Evolutionary conservation across 306 rosid genomes (phyloP), one percentile per base, ranked within the genome.

Genomic region (Parietaria judaica): DNA sequence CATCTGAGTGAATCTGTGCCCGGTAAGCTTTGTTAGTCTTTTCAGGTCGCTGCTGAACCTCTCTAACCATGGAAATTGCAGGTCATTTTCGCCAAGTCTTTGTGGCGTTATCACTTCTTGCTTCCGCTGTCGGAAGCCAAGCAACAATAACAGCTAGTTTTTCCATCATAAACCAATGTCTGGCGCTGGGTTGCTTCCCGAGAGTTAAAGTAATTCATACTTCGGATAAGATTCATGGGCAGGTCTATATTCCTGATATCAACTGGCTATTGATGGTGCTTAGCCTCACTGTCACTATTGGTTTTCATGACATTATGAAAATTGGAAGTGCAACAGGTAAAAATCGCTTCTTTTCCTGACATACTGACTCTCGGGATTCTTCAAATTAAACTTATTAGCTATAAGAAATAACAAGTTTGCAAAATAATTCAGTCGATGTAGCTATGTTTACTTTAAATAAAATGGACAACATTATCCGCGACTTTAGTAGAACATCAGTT

Each of bases 171-270:
- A 85, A 87, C 67, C 97, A 87, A 77, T 88, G 96, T 66, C 72
- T 81, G 44, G 88, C 97, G 52, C 77, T 90, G 6, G 83, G 85
- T 65, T 90, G 97, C 71, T 90, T 90, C 60, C 97, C 97, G 3
- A 78, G 97, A 73, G 97, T 87, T 4, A 85, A 90, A 87, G 90
- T 90, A 46, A 74, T 90, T 74, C 96, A 90, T 76, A 87, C 97
- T 54, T 90, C 97, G 45, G 84, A 76, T 72, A 80, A 59, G 14
- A 85, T 74, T 66, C 71, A 75, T 38, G 90, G 95, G 14, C 97
- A 87, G 76, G 83, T 90, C 57, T 90, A 90, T 72, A 85, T 90
- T 70, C 96, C 97, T 0, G 97, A 85, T 71, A 81, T 87, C 59
- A 90, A 90, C 68, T 90, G 97, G 96, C 66, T 87, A 56, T 64